Evolutionary conservation across 495 filamentous ascomycete species (phyloP).

Genomic region (Aspergillus cavernicola): DNA sequence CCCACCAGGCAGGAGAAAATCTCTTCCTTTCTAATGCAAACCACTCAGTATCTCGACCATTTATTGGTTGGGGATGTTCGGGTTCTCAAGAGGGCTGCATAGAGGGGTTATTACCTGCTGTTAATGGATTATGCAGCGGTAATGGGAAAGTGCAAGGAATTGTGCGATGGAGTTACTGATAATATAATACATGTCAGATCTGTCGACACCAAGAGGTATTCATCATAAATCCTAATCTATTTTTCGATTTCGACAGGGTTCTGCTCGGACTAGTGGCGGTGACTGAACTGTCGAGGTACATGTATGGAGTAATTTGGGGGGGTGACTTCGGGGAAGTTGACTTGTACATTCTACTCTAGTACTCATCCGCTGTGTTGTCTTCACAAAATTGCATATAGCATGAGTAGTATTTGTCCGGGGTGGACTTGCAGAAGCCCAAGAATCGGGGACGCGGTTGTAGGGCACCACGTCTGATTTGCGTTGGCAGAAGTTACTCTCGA

Average conservation of each 20-base stretch:
- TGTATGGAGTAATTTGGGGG: no score
- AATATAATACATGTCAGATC: slow-evolving; percentile 3
- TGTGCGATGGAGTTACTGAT: no score
- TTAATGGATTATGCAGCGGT: background rate
- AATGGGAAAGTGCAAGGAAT: no score
- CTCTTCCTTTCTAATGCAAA: background rate
- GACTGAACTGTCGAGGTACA: no score
- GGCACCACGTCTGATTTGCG: slow-evolving; percentile 21
- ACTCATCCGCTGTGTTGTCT: background rate
- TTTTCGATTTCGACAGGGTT: no score
- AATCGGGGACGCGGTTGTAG: slow-evolving; percentile 11
- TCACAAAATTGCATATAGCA: no score
- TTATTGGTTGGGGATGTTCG: slow-evolving; percentile 8
- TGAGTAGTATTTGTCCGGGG: background rate
- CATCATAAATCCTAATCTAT: no score
- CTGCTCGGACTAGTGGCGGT: no score
- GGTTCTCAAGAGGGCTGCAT: slow-evolving; percentile 6
- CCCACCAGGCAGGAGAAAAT: background rate
- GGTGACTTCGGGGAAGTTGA: no score
- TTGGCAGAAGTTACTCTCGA: slow-evolving; percentile 14
- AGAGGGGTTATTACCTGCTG: background rate
- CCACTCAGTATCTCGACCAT: background rate
- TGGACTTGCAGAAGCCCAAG: slow-evolving; percentile 6
- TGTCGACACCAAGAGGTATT: no score
- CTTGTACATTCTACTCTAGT: no score